Evolutionary conservation across 192 early-diverging fungal species (phyloP), one percentile per base, ranked within the genome.

Genomic region (Thamnidium elegans): DNA sequence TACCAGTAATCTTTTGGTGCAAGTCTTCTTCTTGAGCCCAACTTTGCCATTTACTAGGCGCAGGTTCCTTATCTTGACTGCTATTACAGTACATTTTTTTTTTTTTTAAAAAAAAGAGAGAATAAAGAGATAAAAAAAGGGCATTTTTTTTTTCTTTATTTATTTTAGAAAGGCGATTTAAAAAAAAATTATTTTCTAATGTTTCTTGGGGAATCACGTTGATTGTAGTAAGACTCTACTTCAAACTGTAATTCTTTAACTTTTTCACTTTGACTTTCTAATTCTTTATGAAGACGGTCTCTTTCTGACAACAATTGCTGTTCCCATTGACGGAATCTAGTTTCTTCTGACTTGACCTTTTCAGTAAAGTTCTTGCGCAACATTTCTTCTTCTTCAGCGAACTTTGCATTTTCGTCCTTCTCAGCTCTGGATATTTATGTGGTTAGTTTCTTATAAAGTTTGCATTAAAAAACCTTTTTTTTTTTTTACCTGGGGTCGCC

Each of bases 291-390:
- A 50, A 99, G 84, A 62, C 94, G 90, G 73, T 99, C 96, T 63
- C 96, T 88, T 79, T 99, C 96, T 67, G 90, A 89, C 80, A 99
- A 30, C 26, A 64, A 43, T 34, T 84, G 77, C 77, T 99, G 95
- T 77, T 97, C 96, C 96, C 96, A 99, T 70, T 94, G 88, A 66
- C 95, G 86, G 86, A 99, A 99, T 44, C 94, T 77, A 80, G 90
- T 89, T 81, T 99, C 96, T 79, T 99, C 95, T 58, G 88, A 69
- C 58, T 93, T 87, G 58, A 97, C 96, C 74, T 97, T 94, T 75
- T 99, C 96, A 19, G 95, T 96, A 76, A 99, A 99, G 55, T 92
- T 87, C 71, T 94, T 93, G 66, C 95, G 84, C 67, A 99, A 85
- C 45, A 83, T 83, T 71, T 95, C 96, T 80, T 98, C 96, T 77